phyloP scores from a whole-genome alignment of 805 yeast genomes.

The Kuraishia capsulata region DNA sequence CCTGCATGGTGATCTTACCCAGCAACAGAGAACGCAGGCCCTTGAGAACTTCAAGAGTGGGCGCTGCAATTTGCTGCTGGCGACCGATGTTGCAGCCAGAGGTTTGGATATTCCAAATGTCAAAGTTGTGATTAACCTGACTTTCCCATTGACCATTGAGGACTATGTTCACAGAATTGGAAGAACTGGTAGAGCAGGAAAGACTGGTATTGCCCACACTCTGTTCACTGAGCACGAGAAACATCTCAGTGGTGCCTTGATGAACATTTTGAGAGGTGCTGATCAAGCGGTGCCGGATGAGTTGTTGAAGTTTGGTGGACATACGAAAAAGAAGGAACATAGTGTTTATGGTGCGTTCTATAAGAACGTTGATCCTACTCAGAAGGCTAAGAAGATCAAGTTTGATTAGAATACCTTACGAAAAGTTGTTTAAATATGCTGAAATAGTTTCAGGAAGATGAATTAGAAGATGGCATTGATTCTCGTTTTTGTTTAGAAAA shows the following conservation, averaged over 20 bases:
- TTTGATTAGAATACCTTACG: slow-evolving; percentile 35
- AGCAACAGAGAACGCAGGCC: slow-evolving; percentile 85
- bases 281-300: slow-evolving; percentile 95
- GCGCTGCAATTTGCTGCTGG: slow-evolving; percentile 64
- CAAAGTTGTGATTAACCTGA: slow-evolving; percentile 86
- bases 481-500: too few species aligned
- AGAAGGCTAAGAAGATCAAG: slow-evolving; percentile 84
- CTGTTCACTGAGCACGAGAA: slow-evolving; percentile 95
- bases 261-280: slow-evolving; percentile 89
- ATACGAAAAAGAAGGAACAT: slow-evolving; percentile 95
- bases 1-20: slow-evolving; percentile 92
- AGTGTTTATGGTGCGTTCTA: slow-evolving; percentile 97
- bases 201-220: slow-evolving; percentile 90
- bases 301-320: slow-evolving; percentile 89
- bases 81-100: slow-evolving; percentile 98
- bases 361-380: slow-evolving; percentile 82
- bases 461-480: too few species aligned
- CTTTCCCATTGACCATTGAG: slow-evolving; percentile 94
- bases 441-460: not conserved
- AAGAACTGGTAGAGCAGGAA: slow-evolving; percentile 97
- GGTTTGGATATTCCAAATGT: slow-evolving; percentile 97
- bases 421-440: not conserved
- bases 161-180: slow-evolving; percentile 97
- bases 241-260: slow-evolving; percentile 89
- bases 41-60: slow-evolving; percentile 81